These are phyloP conservation scores for Coemansia sp. DNA, from an alignment of 192 early-diverging fungal genomes.

Conservation along the genomic window DNA sequence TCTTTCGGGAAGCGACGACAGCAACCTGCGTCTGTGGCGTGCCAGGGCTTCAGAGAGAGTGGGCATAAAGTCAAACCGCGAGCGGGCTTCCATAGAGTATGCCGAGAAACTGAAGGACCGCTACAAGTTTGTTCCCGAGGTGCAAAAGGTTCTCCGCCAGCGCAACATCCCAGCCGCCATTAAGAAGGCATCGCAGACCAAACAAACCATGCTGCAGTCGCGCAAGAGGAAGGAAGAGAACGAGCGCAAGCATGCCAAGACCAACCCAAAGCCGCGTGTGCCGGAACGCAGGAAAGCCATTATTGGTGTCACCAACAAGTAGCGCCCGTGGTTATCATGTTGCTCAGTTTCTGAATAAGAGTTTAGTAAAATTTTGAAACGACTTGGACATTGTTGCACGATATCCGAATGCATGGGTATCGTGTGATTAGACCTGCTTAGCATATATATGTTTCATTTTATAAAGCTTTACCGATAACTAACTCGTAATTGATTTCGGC, in stretches of 20 bases:
- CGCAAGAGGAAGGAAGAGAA: constrained; percentile 89
- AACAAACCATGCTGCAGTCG: constrained; percentile 78
- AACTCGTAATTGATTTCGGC: too few relatives aligned
- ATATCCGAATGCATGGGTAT: too few relatives aligned
- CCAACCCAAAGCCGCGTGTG: constrained; percentile 56
- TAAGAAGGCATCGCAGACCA: constrained; percentile 75
- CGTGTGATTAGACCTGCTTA: too few relatives aligned
- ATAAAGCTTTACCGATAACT: too few relatives aligned
- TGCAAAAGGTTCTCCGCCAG: constrained; percentile 83
- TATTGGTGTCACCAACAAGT: constrained; percentile 59
- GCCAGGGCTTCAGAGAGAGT: constrained; percentile 87
- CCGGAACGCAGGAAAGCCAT: constrained; percentile 74
- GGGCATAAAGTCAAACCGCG: constrained; percentile 70
- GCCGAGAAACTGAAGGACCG: constrained; percentile 87
- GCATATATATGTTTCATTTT: background rate
- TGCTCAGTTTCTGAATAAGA: too few relatives aligned
- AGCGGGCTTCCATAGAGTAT: constrained; percentile 79
- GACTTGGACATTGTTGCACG: too few relatives aligned
- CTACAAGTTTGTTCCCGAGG: constrained; percentile 88
- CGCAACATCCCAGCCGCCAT: constrained; percentile 84
- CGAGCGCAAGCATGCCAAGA: constrained; percentile 79
- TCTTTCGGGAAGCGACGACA: constrained; percentile 95
- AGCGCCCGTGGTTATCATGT: too few relatives aligned
- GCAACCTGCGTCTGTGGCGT: constrained; percentile 97
- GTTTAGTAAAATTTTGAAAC: too few relatives aligned